Conservation (phyloP, 2,329 filamentous ascomycete species). For the Akanthomyces dipterigenus region DNA sequence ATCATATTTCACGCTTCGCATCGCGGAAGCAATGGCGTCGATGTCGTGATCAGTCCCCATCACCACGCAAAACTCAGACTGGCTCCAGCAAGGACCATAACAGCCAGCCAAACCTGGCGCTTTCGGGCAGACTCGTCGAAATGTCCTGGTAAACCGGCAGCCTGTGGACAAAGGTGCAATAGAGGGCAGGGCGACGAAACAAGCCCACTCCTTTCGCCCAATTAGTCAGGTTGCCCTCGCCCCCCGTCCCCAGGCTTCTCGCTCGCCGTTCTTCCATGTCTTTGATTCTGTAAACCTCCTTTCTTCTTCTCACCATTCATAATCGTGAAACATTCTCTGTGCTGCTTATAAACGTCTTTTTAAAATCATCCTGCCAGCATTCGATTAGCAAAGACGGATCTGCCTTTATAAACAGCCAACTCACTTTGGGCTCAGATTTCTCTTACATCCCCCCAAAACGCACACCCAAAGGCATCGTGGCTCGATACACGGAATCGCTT, state of each 20-base stretch:
- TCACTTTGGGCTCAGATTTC: background rate
- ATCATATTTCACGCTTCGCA: conserved; percentile 27
- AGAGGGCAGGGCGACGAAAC: background rate
- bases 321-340: background rate
- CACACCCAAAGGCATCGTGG: conserved; percentile 3
- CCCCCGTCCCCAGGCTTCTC: background rate
- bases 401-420: background rate
- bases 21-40: conserved; percentile 45
- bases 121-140: background rate
- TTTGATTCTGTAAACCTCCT: background rate
- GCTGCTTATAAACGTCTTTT: background rate
- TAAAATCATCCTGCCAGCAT: background rate
- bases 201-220: conserved; percentile 2
- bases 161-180: conserved; percentile 4
- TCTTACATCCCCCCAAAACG: background rate
- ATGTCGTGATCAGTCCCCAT: conserved; percentile 44
- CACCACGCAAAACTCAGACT: conserved; percentile 19
- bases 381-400: background rate
- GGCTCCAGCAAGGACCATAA: background rate
- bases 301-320: background rate
- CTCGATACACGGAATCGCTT: conserved; percentile 15
- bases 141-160: background rate
- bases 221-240: conserved; percentile 11
- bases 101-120: background rate
- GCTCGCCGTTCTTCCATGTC: background rate